These are phyloP conservation scores for Schwanniomyces occidentalis DNA, from an alignment of 805 yeast species.

Conservation along the genomic window DNA sequence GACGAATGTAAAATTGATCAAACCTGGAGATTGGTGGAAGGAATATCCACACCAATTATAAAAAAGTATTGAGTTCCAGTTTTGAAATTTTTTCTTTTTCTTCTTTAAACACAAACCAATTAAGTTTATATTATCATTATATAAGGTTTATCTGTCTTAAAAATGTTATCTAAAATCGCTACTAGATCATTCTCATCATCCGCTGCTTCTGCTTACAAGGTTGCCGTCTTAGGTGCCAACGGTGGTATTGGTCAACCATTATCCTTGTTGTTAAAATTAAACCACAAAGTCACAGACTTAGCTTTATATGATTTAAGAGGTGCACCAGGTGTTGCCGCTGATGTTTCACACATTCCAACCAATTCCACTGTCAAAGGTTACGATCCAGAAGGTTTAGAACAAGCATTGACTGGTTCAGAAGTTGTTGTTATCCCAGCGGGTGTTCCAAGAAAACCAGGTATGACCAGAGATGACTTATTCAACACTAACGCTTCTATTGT, in stretches of 20 bases:
- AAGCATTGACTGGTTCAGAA: constrained; percentile 77
- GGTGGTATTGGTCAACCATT: constrained; percentile 88
- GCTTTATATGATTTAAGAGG: constrained; percentile 87
- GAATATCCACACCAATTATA: too few relatives aligned
- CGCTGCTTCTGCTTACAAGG: constrained; percentile 65
- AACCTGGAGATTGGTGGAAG: too few relatives aligned
- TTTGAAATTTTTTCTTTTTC: too few relatives aligned
- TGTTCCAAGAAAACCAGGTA: constrained; percentile 98
- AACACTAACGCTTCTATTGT: constrained; percentile 95
- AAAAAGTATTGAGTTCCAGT: too few relatives aligned
- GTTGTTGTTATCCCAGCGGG: constrained; percentile 95
- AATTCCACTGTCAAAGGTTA: constrained; percentile 86
- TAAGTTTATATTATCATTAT: neutral
- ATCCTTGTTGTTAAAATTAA: constrained; percentile 69
- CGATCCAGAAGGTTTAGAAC: constrained; percentile 73
- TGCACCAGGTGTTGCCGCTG: constrained; percentile 97
- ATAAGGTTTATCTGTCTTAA: neutral
- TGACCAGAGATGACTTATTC: constrained; percentile 97
- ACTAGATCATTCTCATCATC: constrained; percentile 68
- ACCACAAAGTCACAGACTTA: constrained; percentile 83
- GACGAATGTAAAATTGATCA: too few relatives aligned
- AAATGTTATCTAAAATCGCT: constrained; percentile 59
- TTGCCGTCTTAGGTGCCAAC: constrained; percentile 78
- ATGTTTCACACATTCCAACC: constrained; percentile 90
- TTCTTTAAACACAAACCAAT: too few relatives aligned